Base-by-base conservation (phyloP, 2,329 filamentous ascomycete species). In the Periconia sp. region DNA sequence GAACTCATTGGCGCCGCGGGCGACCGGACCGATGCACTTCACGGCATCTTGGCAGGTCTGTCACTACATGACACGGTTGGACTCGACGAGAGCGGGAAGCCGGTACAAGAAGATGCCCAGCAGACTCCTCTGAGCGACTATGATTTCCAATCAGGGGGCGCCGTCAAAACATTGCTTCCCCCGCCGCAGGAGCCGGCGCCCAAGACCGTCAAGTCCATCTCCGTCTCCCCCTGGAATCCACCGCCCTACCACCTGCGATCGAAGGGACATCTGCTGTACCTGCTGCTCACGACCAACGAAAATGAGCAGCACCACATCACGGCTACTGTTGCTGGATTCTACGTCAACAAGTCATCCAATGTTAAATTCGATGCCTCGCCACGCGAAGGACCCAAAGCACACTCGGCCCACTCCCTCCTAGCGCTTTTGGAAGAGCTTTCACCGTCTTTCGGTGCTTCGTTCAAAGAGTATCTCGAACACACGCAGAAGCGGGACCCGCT, bases 251-350 rank as follows among this genome's bases (percentile, higher is more conserved):
- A 95, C 66, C 82, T 96, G 38, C 85, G 92, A 54, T 90, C 95
- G 66, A 90, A 88, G 66, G 94, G 94, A 16, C 94, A 99, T 69
- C 77, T 99, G 44, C 80, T 99, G 35, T 99, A 99, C 71, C 80
- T 99, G 15, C 80, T 90, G 51, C 80, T 94, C 30, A 92, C 87
- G 12, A 97, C 92, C 43, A 92, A 90, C 59, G 94, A 99, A 73
- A 92, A 92, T 51, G 94, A 99, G 74, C 90, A 95, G 70, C 86
- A 88, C 71, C 91, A 96, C 70, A 87, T 99, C 63, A 99, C 95
- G 8, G 84, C 89, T 11, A 90, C 96, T 61, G 88, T 96, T 36
- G 92, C 91, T 11, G 94, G 94, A 15, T 99, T 99, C 78, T 99
- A 87, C 70, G 88, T 97, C 63, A 99, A 96, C 80, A 96, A 92